phyloP scores from a whole-genome alignment of 1,284 basidiomycete genomes.

The Peniophora sp. region DNA sequence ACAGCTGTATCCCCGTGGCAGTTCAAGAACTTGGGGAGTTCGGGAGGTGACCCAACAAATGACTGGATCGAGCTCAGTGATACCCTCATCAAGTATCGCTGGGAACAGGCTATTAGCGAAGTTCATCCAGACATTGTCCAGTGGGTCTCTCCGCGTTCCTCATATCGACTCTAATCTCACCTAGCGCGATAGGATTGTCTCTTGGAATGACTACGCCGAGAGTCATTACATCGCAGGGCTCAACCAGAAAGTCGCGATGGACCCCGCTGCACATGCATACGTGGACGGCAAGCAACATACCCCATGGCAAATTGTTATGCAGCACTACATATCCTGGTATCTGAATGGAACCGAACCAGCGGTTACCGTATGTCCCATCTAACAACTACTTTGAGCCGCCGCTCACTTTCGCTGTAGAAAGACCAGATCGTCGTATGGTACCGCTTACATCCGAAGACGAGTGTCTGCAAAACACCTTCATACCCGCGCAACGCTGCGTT shows the following conservation, averaged over 20 bases:
- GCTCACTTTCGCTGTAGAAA: conserved; percentile 9
- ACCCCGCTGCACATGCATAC: conserved; percentile 5
- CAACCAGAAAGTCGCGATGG: conserved; percentile 6
- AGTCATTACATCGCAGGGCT: conserved; percentile 7
- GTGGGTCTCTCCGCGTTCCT: too few relatives aligned
- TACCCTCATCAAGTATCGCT: conserved; percentile 23
- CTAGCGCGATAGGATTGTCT: conserved; percentile 2
- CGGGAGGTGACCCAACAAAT: conserved; percentile 12
- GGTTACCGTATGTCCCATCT: conserved; percentile 15
- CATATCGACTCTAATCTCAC: too few relatives aligned
- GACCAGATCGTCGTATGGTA: conserved; percentile 28
- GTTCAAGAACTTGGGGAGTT: conserved; percentile 23
- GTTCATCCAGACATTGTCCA: conserved; percentile 25
- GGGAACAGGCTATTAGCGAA: conserved; percentile 22
- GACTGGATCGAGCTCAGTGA: conserved; percentile 29
- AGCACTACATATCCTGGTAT: conserved; percentile 26
- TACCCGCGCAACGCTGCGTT: conserved; percentile 23
- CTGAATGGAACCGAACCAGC: conserved; percentile 20
- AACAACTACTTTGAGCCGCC: not conserved
- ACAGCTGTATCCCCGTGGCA: conserved; percentile 27
- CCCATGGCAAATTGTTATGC: conserved; percentile 22
- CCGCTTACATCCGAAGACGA: conserved; percentile 21
- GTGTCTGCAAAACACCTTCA: conserved; percentile 18
- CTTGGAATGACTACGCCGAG: conserved; percentile 14
- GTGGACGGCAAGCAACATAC: conserved; percentile 9